Evolutionary conservation across 306 rosid species (phyloP).

Genomic region (Cajanus cajan): DNA sequence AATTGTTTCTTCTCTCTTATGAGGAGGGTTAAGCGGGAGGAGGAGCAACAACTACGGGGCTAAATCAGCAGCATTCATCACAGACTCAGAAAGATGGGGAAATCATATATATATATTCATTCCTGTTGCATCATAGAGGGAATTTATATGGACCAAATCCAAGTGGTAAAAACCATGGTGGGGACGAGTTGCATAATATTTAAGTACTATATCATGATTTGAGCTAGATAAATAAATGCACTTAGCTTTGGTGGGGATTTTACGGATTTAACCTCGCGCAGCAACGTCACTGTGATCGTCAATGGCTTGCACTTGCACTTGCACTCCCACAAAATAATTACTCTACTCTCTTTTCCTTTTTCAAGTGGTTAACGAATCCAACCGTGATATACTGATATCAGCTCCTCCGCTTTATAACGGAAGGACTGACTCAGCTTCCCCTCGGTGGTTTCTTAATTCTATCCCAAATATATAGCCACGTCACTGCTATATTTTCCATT

Average conservation of each 20-base stretch:
- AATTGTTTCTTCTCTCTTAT: constrained; percentile 25
- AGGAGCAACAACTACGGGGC: constrained; percentile 64
- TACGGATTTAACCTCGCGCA: not conserved
- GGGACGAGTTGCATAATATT: constrained; percentile 23
- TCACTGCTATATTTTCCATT: too few relatives aligned
- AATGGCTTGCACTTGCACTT: not conserved
- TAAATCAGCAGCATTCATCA: constrained; percentile 65
- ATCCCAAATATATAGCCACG: constrained; percentile 9
- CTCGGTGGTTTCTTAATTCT: constrained; percentile 26
- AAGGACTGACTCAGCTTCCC: constrained; percentile 26
- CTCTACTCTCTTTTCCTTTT: too few relatives aligned
- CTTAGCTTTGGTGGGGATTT: not conserved
- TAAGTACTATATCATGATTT: not conserved
- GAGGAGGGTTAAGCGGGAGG: constrained; percentile 62
- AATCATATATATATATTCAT: constrained; percentile 37
- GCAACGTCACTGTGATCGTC: constrained; percentile 39
- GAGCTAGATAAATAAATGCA: not conserved
- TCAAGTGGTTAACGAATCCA: constrained; percentile 8
- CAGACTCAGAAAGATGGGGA: constrained; percentile 55
- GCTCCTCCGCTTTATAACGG: not conserved
- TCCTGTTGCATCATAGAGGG: constrained; percentile 31
- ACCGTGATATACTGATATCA: not conserved
- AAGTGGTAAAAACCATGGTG: constrained; percentile 40
- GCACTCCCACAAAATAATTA: too few relatives aligned
- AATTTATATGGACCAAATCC: constrained; percentile 40